phyloP scores from a whole-genome alignment of 2,329 filamentous ascomycete species.

The Chrysoporthe austroafricana region DNA sequence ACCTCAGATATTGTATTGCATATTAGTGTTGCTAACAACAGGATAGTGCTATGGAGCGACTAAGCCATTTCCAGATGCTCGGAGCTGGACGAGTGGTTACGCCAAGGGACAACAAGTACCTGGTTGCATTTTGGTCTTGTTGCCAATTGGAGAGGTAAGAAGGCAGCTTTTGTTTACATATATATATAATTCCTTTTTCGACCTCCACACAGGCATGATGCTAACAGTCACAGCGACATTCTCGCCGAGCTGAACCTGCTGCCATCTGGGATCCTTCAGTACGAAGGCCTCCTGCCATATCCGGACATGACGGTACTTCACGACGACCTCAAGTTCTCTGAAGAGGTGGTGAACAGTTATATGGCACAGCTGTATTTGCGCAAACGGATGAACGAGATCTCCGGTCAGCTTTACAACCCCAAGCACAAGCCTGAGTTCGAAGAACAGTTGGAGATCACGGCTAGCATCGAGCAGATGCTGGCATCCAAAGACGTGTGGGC shows the following conservation, averaged over 20 bases:
- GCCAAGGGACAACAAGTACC: conserved; percentile 64
- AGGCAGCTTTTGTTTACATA: not conserved
- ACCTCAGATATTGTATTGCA: conserved; percentile 12
- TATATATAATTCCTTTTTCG: too few species aligned
- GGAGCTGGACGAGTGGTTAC: conserved; percentile 34
- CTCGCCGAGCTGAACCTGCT: conserved; percentile 78
- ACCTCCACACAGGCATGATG: conserved; percentile 22
- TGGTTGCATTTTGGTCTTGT: conserved; percentile 90
- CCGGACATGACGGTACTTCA: conserved; percentile 58
- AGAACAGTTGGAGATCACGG: conserved; percentile 42
- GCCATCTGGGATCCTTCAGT: conserved; percentile 63
- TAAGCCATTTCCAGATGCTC: conserved; percentile 32
- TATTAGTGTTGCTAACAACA: not conserved
- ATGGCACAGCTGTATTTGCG: conserved; percentile 66
- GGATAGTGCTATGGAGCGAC: conserved; percentile 52
- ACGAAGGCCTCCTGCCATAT: conserved; percentile 67
- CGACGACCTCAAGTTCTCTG: conserved; percentile 48
- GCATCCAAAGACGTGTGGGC: conserved; percentile 49
- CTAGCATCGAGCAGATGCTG: conserved; percentile 35
- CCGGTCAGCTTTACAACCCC: conserved; percentile 58
- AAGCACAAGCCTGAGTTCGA: conserved; percentile 35
- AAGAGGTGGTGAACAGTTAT: conserved; percentile 61
- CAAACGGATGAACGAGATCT: conserved; percentile 67
- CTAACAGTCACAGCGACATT: conserved; percentile 67
- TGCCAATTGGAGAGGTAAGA: conserved; percentile 84